Evolutionary conservation across 495 filamentous ascomycete genomes (phyloP).

Genomic region (Staphylotrichum tortipilum): DNA sequence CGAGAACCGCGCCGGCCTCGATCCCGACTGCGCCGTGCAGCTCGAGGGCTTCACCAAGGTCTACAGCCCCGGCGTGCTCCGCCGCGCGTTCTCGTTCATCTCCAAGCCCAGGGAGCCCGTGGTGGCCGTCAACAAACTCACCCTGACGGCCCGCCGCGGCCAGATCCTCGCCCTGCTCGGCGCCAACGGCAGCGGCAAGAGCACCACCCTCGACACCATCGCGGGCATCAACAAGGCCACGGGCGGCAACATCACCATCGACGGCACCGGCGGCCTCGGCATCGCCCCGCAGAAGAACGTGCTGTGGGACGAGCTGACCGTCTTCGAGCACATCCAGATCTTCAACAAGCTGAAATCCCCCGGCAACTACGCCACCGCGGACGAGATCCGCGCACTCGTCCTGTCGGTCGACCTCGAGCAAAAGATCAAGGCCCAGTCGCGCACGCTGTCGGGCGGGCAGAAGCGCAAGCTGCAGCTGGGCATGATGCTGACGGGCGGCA

Average conservation of each 20-base stretch:
- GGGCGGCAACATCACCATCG: constrained; percentile 60
- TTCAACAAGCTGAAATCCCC: constrained; percentile 70
- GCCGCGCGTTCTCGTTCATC: constrained; percentile 47
- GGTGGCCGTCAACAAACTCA: constrained; percentile 61
- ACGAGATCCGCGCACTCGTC: constrained; percentile 52
- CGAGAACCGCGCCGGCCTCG: constrained; percentile 25
- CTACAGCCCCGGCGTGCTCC: constrained; percentile 58
- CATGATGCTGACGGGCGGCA: constrained; percentile 89
- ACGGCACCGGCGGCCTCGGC: constrained; percentile 66
- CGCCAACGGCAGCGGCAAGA: constrained; percentile 81
- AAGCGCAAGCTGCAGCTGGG: constrained; percentile 84
- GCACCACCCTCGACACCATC: constrained; percentile 78
- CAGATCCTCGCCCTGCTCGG: constrained; percentile 76
- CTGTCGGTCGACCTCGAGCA: constrained; percentile 57
- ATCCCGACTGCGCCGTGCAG: constrained; percentile 47
- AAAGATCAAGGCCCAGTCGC: constrained; percentile 57
- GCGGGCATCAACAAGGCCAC: constrained; percentile 67
- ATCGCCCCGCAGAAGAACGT: constrained; percentile 88
- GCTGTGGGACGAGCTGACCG: constrained; percentile 75
- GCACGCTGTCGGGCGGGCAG: constrained; percentile 75
- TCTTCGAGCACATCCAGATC: constrained; percentile 68
- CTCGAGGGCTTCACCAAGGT: constrained; percentile 63
- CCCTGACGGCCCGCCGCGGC: constrained; percentile 56
- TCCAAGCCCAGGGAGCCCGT: constrained; percentile 53
- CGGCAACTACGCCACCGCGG: constrained; percentile 40